These are phyloP conservation scores for Geoglossum cookeanum DNA, from an alignment of 2,329 filamentous ascomycete genomes.

Conservation along the genomic window DNA sequence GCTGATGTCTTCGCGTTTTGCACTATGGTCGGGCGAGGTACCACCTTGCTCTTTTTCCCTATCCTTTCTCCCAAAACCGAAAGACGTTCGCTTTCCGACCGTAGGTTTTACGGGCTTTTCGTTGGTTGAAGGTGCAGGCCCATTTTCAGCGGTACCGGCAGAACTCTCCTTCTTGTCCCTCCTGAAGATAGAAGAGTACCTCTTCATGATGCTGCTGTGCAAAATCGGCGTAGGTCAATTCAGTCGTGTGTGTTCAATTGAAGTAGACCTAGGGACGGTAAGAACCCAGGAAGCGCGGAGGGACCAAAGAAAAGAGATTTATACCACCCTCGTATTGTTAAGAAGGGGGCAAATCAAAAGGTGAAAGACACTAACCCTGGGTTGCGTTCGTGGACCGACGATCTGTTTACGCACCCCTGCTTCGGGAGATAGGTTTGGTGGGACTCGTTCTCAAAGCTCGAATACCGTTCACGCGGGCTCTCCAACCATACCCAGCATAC, in stretches of 20 bases:
- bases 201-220: conserved; percentile 19
- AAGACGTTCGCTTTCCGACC: conserved; percentile 3
- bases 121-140: neutral
- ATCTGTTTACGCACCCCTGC: neutral
- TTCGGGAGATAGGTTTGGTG: neutral
- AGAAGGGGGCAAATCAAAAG: neutral
- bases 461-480: neutral
- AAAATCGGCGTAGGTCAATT: neutral
- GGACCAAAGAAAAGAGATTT: neutral
- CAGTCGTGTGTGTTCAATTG: neutral
- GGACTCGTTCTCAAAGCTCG: neutral
- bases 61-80: neutral
- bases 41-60: neutral
- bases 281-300: neutral
- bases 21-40: conserved; percentile 10
- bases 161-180: conserved; percentile 17
- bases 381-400: neutral
- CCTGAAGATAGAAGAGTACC: conserved; percentile 22
- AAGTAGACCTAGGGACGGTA: neutral
- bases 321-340: no score
- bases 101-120: conserved; percentile 8
- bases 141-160: conserved; percentile 3
- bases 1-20: conserved; percentile 22
- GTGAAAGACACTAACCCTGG: neutral
- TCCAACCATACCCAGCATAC: neutral